Base-by-base conservation (phyloP, 108 stramenopile genomes). In the Fistulifera solaris region DNA sequence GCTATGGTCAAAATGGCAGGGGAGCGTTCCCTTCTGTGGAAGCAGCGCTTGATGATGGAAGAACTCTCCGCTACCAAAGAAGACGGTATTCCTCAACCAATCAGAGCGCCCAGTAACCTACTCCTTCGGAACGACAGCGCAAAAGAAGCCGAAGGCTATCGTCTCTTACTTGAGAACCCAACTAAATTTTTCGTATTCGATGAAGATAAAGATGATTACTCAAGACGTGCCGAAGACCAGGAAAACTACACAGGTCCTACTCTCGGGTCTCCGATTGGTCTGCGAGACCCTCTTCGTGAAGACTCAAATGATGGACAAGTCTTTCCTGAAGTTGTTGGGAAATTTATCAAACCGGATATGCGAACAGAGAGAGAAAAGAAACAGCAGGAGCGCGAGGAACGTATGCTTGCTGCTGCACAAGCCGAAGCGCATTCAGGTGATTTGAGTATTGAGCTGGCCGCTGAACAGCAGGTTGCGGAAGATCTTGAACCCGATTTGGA, bases 321-420 rank as follows among this genome's bases (percentile, higher is more conserved):
- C 38, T 89, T 75, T 63, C 87, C 87, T 17, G 48, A 63, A 7
- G 57, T 67, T 17, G 52, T 85, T 28, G 89, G 85, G 12, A 79
- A 81, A 40, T 54, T 75, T 10, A 75, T 77, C 27, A 81, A 77
- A 18, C 65, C 76, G 15, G 85, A 90, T 35, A 68, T 56, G 11
- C 77, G 85, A n/a, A 86, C 81, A 1, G 85, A 83, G 49, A 72
- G 73, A 42, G 82, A 90, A 54, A 86, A 87, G 77, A 90, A 87
- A 56, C 72, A 80, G 19, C 74, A 84, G 61, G 89, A 84, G 52
- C 73, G 84, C 0, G 80, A 87, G 60, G 72, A 82, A 42, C 62
- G 71, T 0, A 70, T 90, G 66, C 67, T 67, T 61, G 83, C 72
- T 11, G 89, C 89, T 35, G 85, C 89, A 1, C 66, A 72, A 56